A percentile compares a stretch with the other conserved stretches of the same genome.
Conservation (phyloP, 352 stramenopile species). For the Phytopythium delawarense region DNA sequence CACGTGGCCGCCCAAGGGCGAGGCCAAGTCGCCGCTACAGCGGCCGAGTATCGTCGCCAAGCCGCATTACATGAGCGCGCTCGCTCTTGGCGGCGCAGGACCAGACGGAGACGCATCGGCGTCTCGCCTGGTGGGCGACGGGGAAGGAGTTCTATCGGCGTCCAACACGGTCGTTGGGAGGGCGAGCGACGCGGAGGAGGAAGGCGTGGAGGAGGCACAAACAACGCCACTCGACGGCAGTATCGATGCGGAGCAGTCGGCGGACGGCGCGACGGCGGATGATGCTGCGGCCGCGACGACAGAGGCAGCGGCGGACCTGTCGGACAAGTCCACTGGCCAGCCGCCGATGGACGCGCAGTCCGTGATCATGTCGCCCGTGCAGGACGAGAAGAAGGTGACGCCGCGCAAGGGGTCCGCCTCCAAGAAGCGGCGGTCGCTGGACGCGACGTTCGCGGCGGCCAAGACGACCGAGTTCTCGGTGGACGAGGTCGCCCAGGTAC, state of each 20-base stretch:
- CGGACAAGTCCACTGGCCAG: background rate
- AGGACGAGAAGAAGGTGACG: constrained; percentile 47
- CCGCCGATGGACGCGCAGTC: background rate
- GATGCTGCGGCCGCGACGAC: background rate
- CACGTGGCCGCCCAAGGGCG: background rate
- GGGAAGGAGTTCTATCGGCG: too few species aligned
- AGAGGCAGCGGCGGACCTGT: background rate
- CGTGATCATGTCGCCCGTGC: constrained; percentile 41
- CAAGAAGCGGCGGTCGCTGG: constrained; percentile 43
- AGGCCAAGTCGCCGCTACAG: background rate
- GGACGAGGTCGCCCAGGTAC: constrained; percentile 30
- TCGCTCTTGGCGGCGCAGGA: background rate
- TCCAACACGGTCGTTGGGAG: too few species aligned
- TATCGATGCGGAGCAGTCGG: background rate
- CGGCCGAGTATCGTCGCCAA: background rate
- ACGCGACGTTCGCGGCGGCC: constrained; percentile 25
- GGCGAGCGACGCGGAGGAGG: too few species aligned
- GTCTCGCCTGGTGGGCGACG: too few species aligned
- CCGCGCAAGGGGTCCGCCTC: constrained; percentile 27
- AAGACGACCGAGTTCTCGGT: constrained; percentile 25
- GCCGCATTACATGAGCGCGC: background rate
- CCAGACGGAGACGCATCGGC: too few species aligned
- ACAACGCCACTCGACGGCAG: background rate
- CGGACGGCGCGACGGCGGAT: background rate
- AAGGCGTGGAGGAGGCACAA: too few species aligned